Base-by-base conservation (phyloP, 2,329 filamentous ascomycete genomes). In the Colletotrichum sublineola region DNA sequence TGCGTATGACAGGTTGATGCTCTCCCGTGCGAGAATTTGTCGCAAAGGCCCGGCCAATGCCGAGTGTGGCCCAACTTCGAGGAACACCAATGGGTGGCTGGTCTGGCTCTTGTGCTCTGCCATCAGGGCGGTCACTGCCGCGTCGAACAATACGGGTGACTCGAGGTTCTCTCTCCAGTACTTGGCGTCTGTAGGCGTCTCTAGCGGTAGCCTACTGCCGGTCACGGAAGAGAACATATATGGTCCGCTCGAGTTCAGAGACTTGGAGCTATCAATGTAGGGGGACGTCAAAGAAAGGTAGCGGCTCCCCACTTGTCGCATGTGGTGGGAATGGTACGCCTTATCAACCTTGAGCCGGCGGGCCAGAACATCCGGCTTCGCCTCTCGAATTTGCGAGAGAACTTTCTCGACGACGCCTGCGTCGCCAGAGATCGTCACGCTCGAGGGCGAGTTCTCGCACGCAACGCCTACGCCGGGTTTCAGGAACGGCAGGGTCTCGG, bases 1-100 rank as follows among this genome's bases (percentile, higher is more conserved):
- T 4, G 80, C 78, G 67, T 87, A 87, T 56, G 81, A 20, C 60
- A 58, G 9, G 73, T 33, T 67, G 52, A 42, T 44, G 14, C 81
- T 79, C 52, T 82, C 82, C 12, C 84, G 80, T 0, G 78, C 77
- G 73, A 67, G 53, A 6, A 68, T 74, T 24, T 75, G 65, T 1
- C 60, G 31, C 15, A 71, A 12, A 2, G 74, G 73, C 1, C 68
- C 66, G 24, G 64, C 56, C 20, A 75, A 55, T 1, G 74, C 73
- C 5, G 46, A 50, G 42, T 75, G 68, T 0, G 74, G 71, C 1
- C 71, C 68, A 11, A 75, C 63, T 29, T 75, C 73, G 6, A 75
- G 52, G 44, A 75, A 68, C 12, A 40, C 80, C 64, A 71, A 11
- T 82, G 36, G 83, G 67, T 46, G 76, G 74, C 14, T 42, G 29